Evolutionary conservation across 441 rosid genomes (phyloP), one percentile per base, ranked within the genome.

Genomic region (Jatropha podagrica): DNA sequence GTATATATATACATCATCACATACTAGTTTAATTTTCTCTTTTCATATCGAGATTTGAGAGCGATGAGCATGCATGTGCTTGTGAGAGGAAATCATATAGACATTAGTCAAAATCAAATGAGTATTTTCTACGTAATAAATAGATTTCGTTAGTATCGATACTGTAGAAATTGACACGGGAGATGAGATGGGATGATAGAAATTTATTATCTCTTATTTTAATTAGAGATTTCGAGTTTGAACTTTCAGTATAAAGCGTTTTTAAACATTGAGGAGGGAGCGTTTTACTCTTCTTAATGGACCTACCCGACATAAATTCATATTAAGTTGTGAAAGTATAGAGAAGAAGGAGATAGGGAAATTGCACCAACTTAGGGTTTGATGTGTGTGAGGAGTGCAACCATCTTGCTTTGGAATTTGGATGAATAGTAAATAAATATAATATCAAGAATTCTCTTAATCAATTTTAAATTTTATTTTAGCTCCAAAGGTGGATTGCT

Each of bases 21-120:
- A 2, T 38, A 3, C 70, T 58, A 12, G 0, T 5, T 40, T 69
- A 20, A 56, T 27, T 65, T 46, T 40, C 23, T 42, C 2, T 65
- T 71, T 14, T 71, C 7, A 32, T 58, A 26, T 32, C 14, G 55
- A 71, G 66, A 71, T 77, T 42, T 72, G 74, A 71, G 75, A 72
- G 42, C 15, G n/a, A 51, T 32, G 2, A 32, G 32, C 0, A 32
- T 32, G 70, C 73, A 77, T 60, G 73, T 72, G 76, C 55, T 20
- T 32, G 37, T 37, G 62, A 14, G 20, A 59, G 15, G 14, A 58
- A 75, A 1, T 9, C 10, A 13, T 18, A 18, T 70, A 26, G 59
- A 70, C 65, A 62, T 18, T 76, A 70, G 58, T 76, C 59, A 32
- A 32, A 32, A 32, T 32, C 32, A 32, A 32, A 32, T 2, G 32